Percentiles rank a stretch among this genome's conserved stretches.
These are phyloP conservation scores for Xylariaceae sp. DNA, from an alignment of 2,329 filamentous ascomycete genomes.

Conservation along the genomic window DNA sequence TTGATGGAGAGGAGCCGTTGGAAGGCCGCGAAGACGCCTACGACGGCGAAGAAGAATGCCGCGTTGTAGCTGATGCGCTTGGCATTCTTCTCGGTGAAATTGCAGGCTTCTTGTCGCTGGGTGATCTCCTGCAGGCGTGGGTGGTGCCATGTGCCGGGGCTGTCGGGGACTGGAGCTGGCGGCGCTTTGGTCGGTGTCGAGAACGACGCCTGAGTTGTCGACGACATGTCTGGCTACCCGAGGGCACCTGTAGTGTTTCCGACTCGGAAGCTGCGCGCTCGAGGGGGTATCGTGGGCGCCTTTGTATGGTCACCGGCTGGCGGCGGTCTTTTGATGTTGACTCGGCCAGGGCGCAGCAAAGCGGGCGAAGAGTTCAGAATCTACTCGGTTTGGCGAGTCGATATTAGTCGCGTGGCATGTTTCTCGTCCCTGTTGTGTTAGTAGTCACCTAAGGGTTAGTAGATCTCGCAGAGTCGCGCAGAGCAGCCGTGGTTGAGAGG, in stretches of 20 bases:
- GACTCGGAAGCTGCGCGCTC: too few species aligned
- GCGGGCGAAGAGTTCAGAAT: too few species aligned
- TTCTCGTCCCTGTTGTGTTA: constrained; percentile 1
- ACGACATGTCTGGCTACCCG: constrained; percentile 29
- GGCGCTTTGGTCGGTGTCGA: constrained; percentile 27
- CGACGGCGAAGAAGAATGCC: constrained; percentile 26
- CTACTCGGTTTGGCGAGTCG: neutral
- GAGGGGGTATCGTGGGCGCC: too few species aligned
- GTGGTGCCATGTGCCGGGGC: constrained; percentile 82
- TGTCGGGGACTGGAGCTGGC: constrained; percentile 33
- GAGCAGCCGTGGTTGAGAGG: constrained; percentile 10
- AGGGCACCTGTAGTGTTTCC: too few species aligned
- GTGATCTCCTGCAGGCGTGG: constrained; percentile 84
- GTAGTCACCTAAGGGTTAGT: constrained; percentile 7
- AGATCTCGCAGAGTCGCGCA: constrained; percentile 7
- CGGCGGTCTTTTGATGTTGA: too few species aligned
- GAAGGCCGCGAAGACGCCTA: constrained; percentile 12
- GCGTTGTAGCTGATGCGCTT: constrained; percentile 62
- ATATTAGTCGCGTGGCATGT: neutral
- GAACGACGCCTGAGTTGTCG: constrained; percentile 30
- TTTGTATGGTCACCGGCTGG: too few species aligned
- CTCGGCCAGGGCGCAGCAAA: too few species aligned
- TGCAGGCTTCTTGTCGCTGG: constrained; percentile 67
- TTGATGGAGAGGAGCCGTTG: constrained; percentile 14
- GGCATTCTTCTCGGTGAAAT: constrained; percentile 72